Evolutionary conservation across 2,329 filamentous ascomycete genomes (phyloP), one percentile per base, ranked within the genome.

Genomic region (Paraconiothyrium brasiliense): DNA sequence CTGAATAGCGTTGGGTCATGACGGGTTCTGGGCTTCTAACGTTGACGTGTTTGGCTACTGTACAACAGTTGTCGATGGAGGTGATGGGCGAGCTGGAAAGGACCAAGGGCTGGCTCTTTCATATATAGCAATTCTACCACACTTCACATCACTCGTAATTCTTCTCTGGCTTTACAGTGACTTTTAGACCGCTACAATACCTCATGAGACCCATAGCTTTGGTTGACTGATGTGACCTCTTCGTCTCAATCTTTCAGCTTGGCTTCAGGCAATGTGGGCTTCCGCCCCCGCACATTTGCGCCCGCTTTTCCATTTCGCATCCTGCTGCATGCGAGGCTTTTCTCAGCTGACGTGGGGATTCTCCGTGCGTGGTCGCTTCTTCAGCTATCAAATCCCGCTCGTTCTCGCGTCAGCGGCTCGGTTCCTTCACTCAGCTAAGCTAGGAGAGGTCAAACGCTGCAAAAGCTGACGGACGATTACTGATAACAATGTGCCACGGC

Each of bases 31-130:
- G 54, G 41, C 27, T 34, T 27, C 32, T 49, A 20, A 39, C 49
- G n/a, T 54, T 32, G 52, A 34, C 52, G 44, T 59, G 60, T 63
- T 59, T 44, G 41, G 58, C 54, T 63, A 63, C 50, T 56, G 55
- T 62, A 59, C 14, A 44, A 58, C 20, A 43, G 52, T 49, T 47
- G 48, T 35, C 13, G 46, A 58, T 54, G 55, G 30, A 51, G 24
- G 59, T 60, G 41, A 52, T 58, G 56, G 57, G 32, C 41, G 37
- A 27, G 39, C 43, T 67, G 63, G 68, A 69, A 66, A 70, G 69
- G 66, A 75, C 72, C 72, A 75, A 75, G 72, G 69, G 72, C 72
- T 75, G 72, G 72, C 73, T 71, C 67, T 69, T 66, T 71, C 61
- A 62, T 63, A 59, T 68, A 66, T 71, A 72, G 67, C 71, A 68